phyloP scores from a whole-genome alignment of 192 early-diverging fungal genomes.

The Backusella circina region DNA sequence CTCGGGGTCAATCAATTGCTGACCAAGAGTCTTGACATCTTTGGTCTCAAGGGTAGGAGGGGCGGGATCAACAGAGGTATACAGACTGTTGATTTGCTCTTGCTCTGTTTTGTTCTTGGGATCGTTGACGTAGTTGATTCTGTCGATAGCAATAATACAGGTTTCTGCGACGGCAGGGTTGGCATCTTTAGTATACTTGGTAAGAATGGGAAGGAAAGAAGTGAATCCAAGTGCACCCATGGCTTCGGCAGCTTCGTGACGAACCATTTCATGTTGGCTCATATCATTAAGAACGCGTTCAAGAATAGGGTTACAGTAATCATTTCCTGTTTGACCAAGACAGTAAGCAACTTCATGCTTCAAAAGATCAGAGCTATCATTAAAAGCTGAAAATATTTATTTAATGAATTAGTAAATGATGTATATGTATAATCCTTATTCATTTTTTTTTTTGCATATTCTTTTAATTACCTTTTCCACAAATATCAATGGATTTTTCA shows the following conservation, averaged over 20 bases:
- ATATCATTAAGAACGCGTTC: conserved; percentile 58
- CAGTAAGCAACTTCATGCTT: conserved; percentile 97
- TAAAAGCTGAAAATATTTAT: conserved; percentile 46
- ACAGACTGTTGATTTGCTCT: conserved; percentile 43
- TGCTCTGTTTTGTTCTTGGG: conserved; percentile 44
- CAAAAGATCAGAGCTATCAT: conserved; percentile 82
- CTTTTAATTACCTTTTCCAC: conserved; percentile 59
- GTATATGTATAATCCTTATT: neutral
- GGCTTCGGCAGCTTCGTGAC: conserved; percentile 97
- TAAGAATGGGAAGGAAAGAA: conserved; percentile 64
- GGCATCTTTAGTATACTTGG: conserved; percentile 70
- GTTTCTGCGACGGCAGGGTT: conserved; percentile 79
- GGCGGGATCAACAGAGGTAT: conserved; percentile 88
- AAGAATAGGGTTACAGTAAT: conserved; percentile 67
- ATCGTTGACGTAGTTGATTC: conserved; percentile 76
- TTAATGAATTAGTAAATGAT: neutral
- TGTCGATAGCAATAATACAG: conserved; percentile 83
- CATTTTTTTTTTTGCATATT: neutral
- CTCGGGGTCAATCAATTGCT: conserved; percentile 61
- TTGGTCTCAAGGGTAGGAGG: conserved; percentile 66
- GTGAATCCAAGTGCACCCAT: conserved; percentile 86
- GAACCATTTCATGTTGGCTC: conserved; percentile 88
- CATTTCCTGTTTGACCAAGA: conserved; percentile 91
- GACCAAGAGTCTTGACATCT: conserved; percentile 64
- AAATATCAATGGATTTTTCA: conserved; percentile 73